Percentiles rank a stretch among this genome's conserved stretches.
phyloP scores from a whole-genome alignment of 306 rosid species.

The Nissolia schottii region DNA sequence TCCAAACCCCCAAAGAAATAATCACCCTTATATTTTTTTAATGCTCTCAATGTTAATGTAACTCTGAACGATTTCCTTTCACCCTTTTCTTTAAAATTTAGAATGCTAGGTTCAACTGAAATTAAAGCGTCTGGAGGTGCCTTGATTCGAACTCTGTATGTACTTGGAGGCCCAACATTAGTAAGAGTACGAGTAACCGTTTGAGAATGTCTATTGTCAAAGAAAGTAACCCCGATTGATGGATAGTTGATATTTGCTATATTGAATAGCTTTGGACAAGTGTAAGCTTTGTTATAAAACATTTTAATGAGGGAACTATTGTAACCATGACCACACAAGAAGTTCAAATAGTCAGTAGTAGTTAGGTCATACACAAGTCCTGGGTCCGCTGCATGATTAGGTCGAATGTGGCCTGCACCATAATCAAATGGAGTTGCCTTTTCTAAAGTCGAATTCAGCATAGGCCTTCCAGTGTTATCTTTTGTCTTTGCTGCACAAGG shows the following conservation, averaged over 20 bases:
- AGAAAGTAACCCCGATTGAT: conserved; percentile 28
- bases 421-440: conserved; percentile 42
- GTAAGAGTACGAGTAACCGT: conserved; percentile 34
- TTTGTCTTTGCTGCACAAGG: conserved; percentile 25
- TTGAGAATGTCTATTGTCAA: not conserved
- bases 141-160: conserved; percentile 26
- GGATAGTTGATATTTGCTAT: conserved; percentile 44
- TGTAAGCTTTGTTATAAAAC: not conserved
- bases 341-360: conserved; percentile 39
- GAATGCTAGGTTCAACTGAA: conserved; percentile 23
- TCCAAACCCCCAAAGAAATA: conserved; percentile 30
- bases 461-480: conserved; percentile 14
- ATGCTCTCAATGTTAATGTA: not conserved
- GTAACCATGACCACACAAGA: conserved; percentile 47
- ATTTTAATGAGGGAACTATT: not conserved
- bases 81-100: conserved; percentile 26
- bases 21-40: not conserved
- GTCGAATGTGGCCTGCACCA: conserved; percentile 47
- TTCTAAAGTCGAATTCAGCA: not conserved
- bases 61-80: conserved; percentile 38
- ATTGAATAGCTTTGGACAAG: conserved; percentile 24
- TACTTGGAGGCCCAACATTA: conserved; percentile 42
- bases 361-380: conserved; percentile 46
- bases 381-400: conserved; percentile 44
- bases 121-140: conserved; percentile 29